These are phyloP conservation scores for Sporothrix dimorphospora DNA, from an alignment of 2,329 filamentous ascomycete genomes.

Conservation along the genomic window DNA sequence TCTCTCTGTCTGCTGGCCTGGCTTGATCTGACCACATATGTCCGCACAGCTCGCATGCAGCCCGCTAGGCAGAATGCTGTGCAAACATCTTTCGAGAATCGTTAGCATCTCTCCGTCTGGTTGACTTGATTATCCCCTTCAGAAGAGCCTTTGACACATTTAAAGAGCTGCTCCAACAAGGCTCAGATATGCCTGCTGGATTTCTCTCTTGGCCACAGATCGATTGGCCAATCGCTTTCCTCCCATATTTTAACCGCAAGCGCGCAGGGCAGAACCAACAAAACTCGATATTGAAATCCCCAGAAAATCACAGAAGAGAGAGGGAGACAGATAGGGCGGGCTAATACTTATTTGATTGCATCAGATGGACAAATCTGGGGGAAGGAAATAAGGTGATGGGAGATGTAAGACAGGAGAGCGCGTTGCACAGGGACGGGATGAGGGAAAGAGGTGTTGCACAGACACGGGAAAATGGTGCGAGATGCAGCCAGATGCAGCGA, in stretches of 20 bases:
- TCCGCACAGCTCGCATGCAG: background rate
- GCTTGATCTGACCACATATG: background rate
- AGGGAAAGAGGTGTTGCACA: background rate
- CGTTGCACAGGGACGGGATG: background rate
- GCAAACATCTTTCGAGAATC: background rate
- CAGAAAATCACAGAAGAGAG: background rate
- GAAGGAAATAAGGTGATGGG: too few species aligned
- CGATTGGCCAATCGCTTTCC: background rate
- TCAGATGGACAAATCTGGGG: background rate
- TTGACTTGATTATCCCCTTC: background rate
- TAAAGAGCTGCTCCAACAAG: background rate
- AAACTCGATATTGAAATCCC: background rate
- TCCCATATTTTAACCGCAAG: conserved; percentile 7
- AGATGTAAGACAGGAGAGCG: background rate
- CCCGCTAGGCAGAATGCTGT: background rate
- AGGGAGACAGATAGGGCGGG: background rate
- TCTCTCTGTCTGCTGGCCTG: background rate
- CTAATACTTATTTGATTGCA: background rate
- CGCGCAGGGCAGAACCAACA: background rate
- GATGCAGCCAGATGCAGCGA: background rate
- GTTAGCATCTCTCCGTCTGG: too few species aligned
- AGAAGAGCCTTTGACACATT: background rate
- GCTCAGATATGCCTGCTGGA: background rate
- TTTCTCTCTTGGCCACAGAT: background rate
- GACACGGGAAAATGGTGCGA: conserved; percentile 1